Evolutionary conservation across 1,284 basidiomycete genomes (phyloP).

Genomic region (Puccinia brachypodii): DNA sequence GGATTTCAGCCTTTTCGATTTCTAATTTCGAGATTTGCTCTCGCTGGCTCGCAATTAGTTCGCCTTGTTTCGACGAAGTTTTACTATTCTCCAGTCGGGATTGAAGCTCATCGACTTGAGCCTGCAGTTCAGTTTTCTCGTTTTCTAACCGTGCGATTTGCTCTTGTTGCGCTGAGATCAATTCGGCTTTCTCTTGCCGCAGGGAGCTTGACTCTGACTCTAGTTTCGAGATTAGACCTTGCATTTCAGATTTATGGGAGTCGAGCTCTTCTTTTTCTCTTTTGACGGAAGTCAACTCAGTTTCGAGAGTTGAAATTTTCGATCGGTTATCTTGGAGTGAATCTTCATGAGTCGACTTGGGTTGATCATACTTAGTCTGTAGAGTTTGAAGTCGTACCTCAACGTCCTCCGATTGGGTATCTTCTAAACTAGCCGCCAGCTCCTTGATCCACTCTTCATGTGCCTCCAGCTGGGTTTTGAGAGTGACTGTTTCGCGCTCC

Average conservation of each 20-base stretch:
- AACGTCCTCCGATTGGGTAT: conserved; percentile 2
- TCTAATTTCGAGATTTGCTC: conserved; percentile 1
- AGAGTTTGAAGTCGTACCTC: background rate
- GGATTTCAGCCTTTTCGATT: background rate
- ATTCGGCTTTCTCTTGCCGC: background rate
- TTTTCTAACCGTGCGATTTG: background rate
- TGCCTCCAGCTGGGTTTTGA: conserved; percentile 3
- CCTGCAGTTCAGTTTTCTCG: background rate
- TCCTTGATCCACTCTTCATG: conserved; percentile 9
- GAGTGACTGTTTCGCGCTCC: background rate
- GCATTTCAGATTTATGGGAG: background rate
- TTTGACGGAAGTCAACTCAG: conserved; percentile 1
- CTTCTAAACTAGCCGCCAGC: background rate
- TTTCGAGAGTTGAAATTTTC: background rate
- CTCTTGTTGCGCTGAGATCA: background rate
- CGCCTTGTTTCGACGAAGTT: background rate
- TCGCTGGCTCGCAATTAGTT: background rate
- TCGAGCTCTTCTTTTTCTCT: background rate
- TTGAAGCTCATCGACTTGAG: conserved; percentile 12
- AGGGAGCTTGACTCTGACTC: background rate
- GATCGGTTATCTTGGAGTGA: background rate
- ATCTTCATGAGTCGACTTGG: background rate
- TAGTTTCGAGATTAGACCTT: conserved; percentile 17
- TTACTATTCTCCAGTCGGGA: background rate
- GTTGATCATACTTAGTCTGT: conserved; percentile 18